Base-by-base conservation (phyloP, 768 basidiomycete genomes). In the Tricholoma bakamatsutake region DNA sequence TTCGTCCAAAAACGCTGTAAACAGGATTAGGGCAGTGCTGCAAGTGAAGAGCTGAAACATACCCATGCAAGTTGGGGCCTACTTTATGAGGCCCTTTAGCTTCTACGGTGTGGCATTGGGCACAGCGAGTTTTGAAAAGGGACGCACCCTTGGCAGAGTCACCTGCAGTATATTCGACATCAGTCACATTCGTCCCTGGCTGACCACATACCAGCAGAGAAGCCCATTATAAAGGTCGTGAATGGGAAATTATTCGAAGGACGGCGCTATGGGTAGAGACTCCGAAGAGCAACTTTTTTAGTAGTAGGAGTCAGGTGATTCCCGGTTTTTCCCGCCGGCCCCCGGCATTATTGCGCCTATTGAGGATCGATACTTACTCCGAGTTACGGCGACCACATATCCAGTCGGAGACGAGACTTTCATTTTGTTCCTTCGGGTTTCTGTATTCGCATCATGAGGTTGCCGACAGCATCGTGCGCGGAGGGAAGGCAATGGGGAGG, bases 51-150 rank as follows among this genome's bases (percentile, higher is more conserved):
- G 37, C 7, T 7, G 3, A 31, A 24, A 72, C 89, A 61, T 64
- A 93, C 86, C 95, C 95, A 69, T 94, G 85, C 27, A 98, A 82
- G 81, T 96, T 96, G 46, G 96, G 96, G 55, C 96, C 96, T 57
- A 98, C 93, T 72, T 90, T 91, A 78, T 93, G 80, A 40, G 83
- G 78, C 65, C 85, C 91, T 54, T 87, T 85, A 63, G 80, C 77
- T 54, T 76, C 90, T 59, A 90, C 72, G 60, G 92, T 97, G 73
- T 98, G 95, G 76, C 95, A 98, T 70, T 97, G 93, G 40, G 88
- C 87, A 66, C 90, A 94, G 56, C 94, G 89, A 58, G 93, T 94
- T 80, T 94, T 96, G 88, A 98, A 98, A 71, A 97, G 88, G 68
- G 79, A 76, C 69, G 95, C 94, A 74, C 95, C 95, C 82, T 95